These are phyloP conservation scores for Fusarium oxysporum DNA, from an alignment of 2,329 filamentous ascomycete genomes.

Conservation along the genomic window DNA sequence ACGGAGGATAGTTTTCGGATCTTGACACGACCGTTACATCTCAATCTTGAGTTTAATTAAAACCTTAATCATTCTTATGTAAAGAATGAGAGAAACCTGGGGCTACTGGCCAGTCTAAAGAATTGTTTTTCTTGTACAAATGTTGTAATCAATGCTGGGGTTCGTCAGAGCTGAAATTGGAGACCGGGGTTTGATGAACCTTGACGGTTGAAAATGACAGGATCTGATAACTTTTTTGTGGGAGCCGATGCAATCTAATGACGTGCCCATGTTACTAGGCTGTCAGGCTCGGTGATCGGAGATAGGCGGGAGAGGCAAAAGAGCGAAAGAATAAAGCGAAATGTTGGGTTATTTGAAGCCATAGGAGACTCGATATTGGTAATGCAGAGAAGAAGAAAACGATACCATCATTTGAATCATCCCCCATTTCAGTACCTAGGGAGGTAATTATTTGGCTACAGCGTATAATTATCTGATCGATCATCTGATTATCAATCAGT, in stretches of 20 bases:
- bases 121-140: neutral
- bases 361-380: neutral
- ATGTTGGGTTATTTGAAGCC: constrained; percentile 18
- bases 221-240: constrained; percentile 30
- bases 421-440: neutral
- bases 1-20: neutral
- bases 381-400: neutral
- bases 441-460: neutral
- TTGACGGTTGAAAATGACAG: neutral
- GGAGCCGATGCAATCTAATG: constrained; percentile 27
- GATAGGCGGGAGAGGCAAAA: constrained; percentile 29
- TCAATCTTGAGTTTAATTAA: constrained; percentile 1
- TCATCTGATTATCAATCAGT: constrained; percentile 37
- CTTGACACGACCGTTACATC: neutral
- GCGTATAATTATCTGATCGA: constrained; percentile 17
- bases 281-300: constrained; percentile 30
- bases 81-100: neutral
- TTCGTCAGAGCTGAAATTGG: neutral
- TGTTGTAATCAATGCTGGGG: neutral
- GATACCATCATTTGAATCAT: neutral
- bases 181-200: constrained; percentile 5
- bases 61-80: neutral
- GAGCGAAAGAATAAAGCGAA: constrained; percentile 31
- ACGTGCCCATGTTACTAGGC: constrained; percentile 7
- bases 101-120: neutral